Percentiles rank a stretch among this genome's conserved stretches.
Conservation (phyloP, 192 early-diverging fungal species). For the Phycomyces blakesleeanus region DNA sequence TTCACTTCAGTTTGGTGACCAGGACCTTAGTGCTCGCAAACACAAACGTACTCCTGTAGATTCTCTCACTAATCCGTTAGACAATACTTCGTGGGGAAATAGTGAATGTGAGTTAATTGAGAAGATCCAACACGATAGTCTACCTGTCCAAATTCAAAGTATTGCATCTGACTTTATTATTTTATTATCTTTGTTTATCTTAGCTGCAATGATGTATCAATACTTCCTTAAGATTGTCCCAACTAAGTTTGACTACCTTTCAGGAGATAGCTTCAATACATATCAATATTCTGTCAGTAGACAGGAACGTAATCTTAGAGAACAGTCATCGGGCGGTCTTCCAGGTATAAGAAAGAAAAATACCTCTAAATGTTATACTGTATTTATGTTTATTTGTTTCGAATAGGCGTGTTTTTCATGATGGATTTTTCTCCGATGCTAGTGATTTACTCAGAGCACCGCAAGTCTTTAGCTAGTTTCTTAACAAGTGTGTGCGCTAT, state of each 20-base stretch:
- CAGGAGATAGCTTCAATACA: conserved; percentile 63
- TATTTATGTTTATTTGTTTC: background rate
- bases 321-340: conserved; percentile 12
- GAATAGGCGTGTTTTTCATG: conserved; percentile 82
- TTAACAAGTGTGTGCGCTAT: conserved; percentile 89
- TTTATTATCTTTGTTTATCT: too few species aligned
- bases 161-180: background rate
- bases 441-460: conserved; percentile 75
- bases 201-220: conserved; percentile 64
- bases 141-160: background rate
- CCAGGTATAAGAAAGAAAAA: conserved; percentile 1
- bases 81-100: conserved; percentile 53
- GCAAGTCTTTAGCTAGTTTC: conserved; percentile 78
- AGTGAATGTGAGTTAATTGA: conserved; percentile 33
- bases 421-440: conserved; percentile 96
- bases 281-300: conserved; percentile 96
- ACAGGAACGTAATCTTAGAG: conserved; percentile 61
- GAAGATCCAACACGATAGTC: too few species aligned
- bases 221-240: conserved; percentile 94
- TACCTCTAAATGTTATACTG: background rate
- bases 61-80: conserved; percentile 57
- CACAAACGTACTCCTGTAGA: conserved; percentile 6
- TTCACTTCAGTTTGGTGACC: conserved; percentile 72
- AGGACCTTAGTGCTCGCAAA: conserved; percentile 9
- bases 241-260: conserved; percentile 71